These are phyloP conservation scores for Irpex sp. DNA, from an alignment of 1,284 basidiomycete species.

Conservation along the genomic window DNA sequence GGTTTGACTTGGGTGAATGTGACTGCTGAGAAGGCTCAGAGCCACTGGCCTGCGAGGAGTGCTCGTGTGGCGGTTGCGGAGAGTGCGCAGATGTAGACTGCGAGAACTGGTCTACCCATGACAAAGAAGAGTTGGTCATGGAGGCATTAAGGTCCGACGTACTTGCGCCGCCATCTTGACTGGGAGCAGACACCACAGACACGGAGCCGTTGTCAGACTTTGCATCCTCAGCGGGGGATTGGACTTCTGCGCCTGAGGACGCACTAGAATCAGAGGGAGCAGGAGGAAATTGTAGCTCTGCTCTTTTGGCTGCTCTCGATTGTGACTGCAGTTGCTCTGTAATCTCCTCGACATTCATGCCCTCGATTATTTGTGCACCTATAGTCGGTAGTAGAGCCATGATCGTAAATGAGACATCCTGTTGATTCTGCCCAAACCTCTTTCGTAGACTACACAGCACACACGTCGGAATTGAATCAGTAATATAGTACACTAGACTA, in stretches of 20 bases:
- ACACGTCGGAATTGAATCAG: neutral
- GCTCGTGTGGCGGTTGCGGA: constrained; percentile 18
- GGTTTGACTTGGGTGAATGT: constrained; percentile 17
- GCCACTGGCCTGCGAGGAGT: constrained; percentile 2
- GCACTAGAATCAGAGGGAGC: constrained; percentile 36
- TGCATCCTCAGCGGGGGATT: constrained; percentile 34
- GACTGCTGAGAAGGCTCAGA: constrained; percentile 9
- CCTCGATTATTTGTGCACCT: constrained; percentile 64
- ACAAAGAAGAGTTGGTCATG: constrained; percentile 36
- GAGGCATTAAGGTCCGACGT: constrained; percentile 32
- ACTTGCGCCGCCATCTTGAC: constrained; percentile 26
- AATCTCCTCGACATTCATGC: constrained; percentile 82
- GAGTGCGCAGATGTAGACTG: constrained; percentile 13
- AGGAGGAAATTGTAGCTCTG: constrained; percentile 12
- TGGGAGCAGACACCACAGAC: constrained; percentile 31
- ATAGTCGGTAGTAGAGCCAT: constrained; percentile 80
- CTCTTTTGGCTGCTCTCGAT: constrained; percentile 30
- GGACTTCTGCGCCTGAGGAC: constrained; percentile 42
- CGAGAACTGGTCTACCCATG: constrained; percentile 49
- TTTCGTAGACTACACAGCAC: constrained; percentile 54
- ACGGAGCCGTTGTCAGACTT: constrained; percentile 49
- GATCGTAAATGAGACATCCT: constrained; percentile 80
- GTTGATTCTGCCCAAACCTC: constrained; percentile 80
- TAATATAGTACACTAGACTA: neutral
- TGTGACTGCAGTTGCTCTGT: constrained; percentile 66